A percentile compares a stretch with the other conserved stretches of the same genome.
Evolutionary conservation across 805 yeast genomes (phyloP).

Genomic region (Candida qinlingensis): DNA sequence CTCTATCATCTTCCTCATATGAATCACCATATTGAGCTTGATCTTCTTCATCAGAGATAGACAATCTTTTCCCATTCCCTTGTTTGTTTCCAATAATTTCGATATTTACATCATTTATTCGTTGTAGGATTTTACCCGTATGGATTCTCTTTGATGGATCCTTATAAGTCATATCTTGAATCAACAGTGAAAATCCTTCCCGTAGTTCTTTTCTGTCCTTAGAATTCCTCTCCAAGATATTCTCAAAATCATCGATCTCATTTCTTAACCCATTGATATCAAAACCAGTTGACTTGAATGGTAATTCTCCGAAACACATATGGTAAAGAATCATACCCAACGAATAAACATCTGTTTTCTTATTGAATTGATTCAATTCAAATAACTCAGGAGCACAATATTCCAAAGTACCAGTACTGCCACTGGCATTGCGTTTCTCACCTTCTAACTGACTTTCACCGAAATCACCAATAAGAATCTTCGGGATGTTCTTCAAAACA

Average conservation of each 20-base stretch:
- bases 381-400: constrained; percentile 75
- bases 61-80: neutral
- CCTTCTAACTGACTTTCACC: constrained; percentile 85
- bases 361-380: constrained; percentile 46
- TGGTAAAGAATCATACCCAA: constrained; percentile 79
- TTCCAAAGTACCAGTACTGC: constrained; percentile 84
- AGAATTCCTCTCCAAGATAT: neutral
- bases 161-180: constrained; percentile 33
- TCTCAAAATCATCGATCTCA: constrained; percentile 12
- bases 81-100: neutral
- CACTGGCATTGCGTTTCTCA: constrained; percentile 58
- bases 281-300: constrained; percentile 36
- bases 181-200: constrained; percentile 30
- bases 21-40: neutral
- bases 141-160: constrained; percentile 37
- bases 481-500: constrained; percentile 40
- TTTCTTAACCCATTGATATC: constrained; percentile 19
- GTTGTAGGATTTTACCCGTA: constrained; percentile 34
- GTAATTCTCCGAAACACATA: constrained; percentile 65
- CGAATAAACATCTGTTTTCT: constrained; percentile 74
- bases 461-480: constrained; percentile 78
- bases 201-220: constrained; percentile 15
- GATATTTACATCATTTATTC: constrained; percentile 21
- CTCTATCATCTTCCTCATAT: neutral
- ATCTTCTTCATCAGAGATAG: neutral